These are phyloP conservation scores for Myxozyma vanderwaltii DNA, from an alignment of 805 yeast species.

Conservation along the genomic window DNA sequence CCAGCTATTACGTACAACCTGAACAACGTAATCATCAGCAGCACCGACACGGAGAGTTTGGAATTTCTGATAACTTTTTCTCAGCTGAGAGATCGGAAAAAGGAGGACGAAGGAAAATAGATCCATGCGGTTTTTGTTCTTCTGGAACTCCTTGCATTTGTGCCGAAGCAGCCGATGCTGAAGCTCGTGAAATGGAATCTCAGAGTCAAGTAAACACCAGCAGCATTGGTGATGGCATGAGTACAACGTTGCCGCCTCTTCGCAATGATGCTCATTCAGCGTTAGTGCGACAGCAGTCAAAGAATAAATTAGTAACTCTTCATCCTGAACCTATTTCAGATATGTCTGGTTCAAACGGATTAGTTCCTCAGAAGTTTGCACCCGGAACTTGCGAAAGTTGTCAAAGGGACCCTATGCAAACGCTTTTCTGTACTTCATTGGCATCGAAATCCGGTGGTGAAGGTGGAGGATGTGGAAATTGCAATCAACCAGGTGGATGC, in stretches of 20 bases:
- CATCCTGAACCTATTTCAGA: constrained; percentile 59
- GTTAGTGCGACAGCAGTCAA: constrained; percentile 25
- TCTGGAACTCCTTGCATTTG: constrained; percentile 93
- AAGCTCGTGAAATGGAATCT: constrained; percentile 26
- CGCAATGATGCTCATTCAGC: constrained; percentile 30
- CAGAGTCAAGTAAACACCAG: constrained; percentile 13
- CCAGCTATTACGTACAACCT: constrained; percentile 8
- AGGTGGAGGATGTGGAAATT: constrained; percentile 29
- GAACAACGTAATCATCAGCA: constrained; percentile 10
- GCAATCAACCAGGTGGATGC: constrained; percentile 37
- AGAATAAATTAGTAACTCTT: constrained; percentile 55
- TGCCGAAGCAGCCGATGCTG: constrained; percentile 61
- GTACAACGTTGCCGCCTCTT: constrained; percentile 29
- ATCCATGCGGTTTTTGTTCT: constrained; percentile 91
- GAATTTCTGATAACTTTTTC: constrained; percentile 1
- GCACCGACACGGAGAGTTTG: constrained; percentile 5
- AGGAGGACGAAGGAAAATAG: constrained; percentile 61
- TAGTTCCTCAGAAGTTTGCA: constrained; percentile 39
- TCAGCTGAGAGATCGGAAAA: constrained; percentile 42
- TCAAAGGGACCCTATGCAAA: constrained; percentile 83
- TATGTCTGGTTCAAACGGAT: constrained; percentile 9
- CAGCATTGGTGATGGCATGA: constrained; percentile 18
- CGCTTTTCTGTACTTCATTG: constrained; percentile 82
- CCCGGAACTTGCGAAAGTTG: constrained; percentile 88
- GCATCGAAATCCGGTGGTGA: constrained; percentile 47